Evolutionary conservation across 805 yeast species (phyloP).

Genomic region (Ogataea haglerorum): DNA sequence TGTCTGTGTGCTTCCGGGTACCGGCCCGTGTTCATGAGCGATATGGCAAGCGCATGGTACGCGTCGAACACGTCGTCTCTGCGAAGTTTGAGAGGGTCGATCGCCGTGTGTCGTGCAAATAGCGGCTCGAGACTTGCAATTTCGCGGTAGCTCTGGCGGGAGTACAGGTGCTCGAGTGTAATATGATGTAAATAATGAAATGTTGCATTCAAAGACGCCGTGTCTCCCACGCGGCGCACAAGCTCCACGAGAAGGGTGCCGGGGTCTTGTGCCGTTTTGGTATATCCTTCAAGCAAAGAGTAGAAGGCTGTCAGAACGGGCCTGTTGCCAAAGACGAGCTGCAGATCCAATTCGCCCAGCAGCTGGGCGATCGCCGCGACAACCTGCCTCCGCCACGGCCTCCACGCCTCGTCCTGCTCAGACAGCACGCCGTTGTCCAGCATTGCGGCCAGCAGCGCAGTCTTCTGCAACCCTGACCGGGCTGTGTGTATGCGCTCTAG

Average conservation of each 20-base stretch:
- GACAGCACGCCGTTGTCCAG: not conserved
- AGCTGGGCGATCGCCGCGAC: not conserved
- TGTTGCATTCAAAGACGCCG: constrained; percentile 1
- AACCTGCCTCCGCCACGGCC: not conserved
- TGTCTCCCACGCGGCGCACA: not conserved
- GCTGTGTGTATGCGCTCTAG: not conserved
- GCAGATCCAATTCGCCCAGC: not conserved
- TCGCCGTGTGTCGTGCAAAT: constrained; percentile 2
- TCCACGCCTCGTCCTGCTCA: not conserved
- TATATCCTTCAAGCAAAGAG: constrained; percentile 3
- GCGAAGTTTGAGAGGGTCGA: constrained; percentile 15
- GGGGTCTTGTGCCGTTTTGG: constrained; percentile 1
- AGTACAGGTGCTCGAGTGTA: constrained; percentile 6
- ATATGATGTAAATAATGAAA: constrained; percentile 7
- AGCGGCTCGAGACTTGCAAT: not conserved
- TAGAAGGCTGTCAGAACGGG: constrained; percentile 10
- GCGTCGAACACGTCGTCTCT: constrained; percentile 14
- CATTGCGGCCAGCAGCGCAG: constrained; percentile 1
- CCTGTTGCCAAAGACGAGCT: not conserved
- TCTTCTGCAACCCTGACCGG: not conserved
- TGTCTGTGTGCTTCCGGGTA: constrained; percentile 20
- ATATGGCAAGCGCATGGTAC: constrained; percentile 17
- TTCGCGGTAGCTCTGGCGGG: not conserved
- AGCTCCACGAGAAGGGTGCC: not conserved
- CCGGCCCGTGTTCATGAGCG: constrained; percentile 17